Percentiles rank a stretch among this genome's conserved stretches.
Conservation (phyloP, 805 yeast species). For the Hanseniaspora nectarophila region DNA sequence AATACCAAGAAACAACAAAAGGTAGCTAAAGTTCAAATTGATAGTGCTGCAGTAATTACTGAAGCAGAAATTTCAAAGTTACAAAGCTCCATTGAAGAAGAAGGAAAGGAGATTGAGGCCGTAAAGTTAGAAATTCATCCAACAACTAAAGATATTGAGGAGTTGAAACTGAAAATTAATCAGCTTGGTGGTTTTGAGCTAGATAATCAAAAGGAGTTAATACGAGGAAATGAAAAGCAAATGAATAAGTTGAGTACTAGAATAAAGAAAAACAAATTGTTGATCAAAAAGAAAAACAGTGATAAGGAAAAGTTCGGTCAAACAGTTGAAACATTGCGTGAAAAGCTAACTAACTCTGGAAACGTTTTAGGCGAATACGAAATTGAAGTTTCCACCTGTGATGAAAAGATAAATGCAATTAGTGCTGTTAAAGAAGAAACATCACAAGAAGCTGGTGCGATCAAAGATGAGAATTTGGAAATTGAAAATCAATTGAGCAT, state of each 20-base stretch:
- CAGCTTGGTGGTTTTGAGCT: conserved; percentile 83
- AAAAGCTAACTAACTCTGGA: conserved; percentile 36
- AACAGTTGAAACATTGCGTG: conserved; percentile 18
- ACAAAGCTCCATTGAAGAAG: conserved; percentile 18
- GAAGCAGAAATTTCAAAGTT: conserved; percentile 16
- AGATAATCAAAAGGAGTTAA: conserved; percentile 67
- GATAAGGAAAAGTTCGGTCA: conserved; percentile 43
- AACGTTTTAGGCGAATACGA: conserved; percentile 33
- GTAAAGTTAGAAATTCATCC: conserved; percentile 41
- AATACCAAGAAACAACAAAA: conserved; percentile 44
- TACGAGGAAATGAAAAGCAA: conserved; percentile 59
- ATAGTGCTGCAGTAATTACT: conserved; percentile 24
- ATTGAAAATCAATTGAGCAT: background rate
- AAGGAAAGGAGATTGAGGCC: conserved; percentile 31
- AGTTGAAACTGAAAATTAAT: conserved; percentile 66
- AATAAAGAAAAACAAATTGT: conserved; percentile 44
- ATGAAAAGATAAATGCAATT: conserved; percentile 24
- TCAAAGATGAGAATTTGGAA: background rate
- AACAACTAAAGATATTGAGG: conserved; percentile 38
- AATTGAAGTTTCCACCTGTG: background rate
- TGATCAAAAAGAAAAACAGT: conserved; percentile 49
- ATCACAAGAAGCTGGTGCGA: background rate
- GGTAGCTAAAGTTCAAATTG: conserved; percentile 35
- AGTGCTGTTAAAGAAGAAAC: conserved; percentile 15
- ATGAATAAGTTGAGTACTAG: conserved; percentile 49